phyloP scores from a whole-genome alignment of 495 filamentous ascomycete genomes.

The Viridothelium virens region DNA sequence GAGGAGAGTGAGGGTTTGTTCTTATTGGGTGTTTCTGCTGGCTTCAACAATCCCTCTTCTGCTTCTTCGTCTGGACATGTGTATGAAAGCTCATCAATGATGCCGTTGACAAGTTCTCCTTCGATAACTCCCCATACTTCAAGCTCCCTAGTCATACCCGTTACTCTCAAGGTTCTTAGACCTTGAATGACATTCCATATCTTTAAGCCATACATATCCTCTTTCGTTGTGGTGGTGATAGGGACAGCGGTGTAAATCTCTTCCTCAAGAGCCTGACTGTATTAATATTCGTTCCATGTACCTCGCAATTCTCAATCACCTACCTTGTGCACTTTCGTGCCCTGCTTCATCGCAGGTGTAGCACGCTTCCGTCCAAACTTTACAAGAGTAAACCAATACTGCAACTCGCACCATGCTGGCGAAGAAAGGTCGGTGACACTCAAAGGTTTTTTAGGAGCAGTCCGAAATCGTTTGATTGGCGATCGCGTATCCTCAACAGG shows the following conservation, averaged over 20 bases:
- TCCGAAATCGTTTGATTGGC: slow-evolving; percentile 70
- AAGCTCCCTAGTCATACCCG: slow-evolving; percentile 78
- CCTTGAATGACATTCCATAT: slow-evolving; percentile 94
- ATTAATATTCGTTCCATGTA: not conserved
- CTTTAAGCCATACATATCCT: slow-evolving; percentile 73
- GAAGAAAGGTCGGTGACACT: slow-evolving; percentile 83
- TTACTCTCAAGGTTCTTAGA: slow-evolving; percentile 63
- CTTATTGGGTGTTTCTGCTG: slow-evolving; percentile 7
- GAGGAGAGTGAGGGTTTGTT: slow-evolving; percentile 35
- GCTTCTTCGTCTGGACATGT: slow-evolving; percentile 63
- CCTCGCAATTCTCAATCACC: no score
- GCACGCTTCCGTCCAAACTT: slow-evolving; percentile 62
- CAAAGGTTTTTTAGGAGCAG: slow-evolving; percentile 66
- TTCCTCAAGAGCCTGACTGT: slow-evolving; percentile 53
- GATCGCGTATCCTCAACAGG: slow-evolving; percentile 40
- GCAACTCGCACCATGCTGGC: slow-evolving; percentile 91
- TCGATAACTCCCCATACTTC: slow-evolving; percentile 88
- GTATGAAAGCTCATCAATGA: slow-evolving; percentile 83
- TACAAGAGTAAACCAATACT: slow-evolving; percentile 80
- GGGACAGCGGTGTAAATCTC: slow-evolving; percentile 69
- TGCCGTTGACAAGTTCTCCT: slow-evolving; percentile 74
- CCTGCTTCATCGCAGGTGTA: slow-evolving; percentile 77
- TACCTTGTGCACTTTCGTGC: slow-evolving; percentile 66
- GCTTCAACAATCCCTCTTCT: slow-evolving; percentile 40
- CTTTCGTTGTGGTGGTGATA: slow-evolving; percentile 62